Conservation (phyloP, 1,284 basidiomycete species). For the Gomphus bonarii region DNA sequence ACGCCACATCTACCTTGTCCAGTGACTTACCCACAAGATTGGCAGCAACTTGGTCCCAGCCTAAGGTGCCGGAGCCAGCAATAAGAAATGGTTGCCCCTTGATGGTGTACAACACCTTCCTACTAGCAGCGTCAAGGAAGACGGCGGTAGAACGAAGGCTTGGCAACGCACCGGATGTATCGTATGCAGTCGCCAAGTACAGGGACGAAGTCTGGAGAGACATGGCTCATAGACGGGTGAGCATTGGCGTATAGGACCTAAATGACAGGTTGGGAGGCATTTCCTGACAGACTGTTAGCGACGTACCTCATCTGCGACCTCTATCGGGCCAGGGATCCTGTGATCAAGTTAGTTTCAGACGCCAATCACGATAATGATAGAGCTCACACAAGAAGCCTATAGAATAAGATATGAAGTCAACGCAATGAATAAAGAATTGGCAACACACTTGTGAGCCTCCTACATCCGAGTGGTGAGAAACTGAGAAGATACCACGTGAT, state of each 20-base stretch:
- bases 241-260: constrained; percentile 74
- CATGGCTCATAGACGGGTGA: constrained; percentile 83
- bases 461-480: constrained; percentile 18
- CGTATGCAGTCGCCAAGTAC: constrained; percentile 87
- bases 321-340: constrained; percentile 78
- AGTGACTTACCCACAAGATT: constrained; percentile 58
- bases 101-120: constrained; percentile 69
- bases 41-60: constrained; percentile 83
- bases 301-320: constrained; percentile 67
- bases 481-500: neutral
- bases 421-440: constrained; percentile 10
- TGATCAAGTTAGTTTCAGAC: constrained; percentile 7
- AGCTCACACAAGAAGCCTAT: constrained; percentile 58
- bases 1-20: constrained; percentile 19
- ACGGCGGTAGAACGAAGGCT: neutral
- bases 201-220: constrained; percentile 83
- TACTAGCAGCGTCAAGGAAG: constrained; percentile 18
- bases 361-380: constrained; percentile 3
- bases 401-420: constrained; percentile 2
- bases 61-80: constrained; percentile 89
- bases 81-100: constrained; percentile 83
- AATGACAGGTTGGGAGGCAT: neutral
- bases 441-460: constrained; percentile 58
- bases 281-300: neutral
- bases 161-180: constrained; percentile 53